Evolutionary conservation across 768 basidiomycete species (phyloP), one percentile per base, ranked within the genome.

Genomic region (Tylopilus felleus): DNA sequence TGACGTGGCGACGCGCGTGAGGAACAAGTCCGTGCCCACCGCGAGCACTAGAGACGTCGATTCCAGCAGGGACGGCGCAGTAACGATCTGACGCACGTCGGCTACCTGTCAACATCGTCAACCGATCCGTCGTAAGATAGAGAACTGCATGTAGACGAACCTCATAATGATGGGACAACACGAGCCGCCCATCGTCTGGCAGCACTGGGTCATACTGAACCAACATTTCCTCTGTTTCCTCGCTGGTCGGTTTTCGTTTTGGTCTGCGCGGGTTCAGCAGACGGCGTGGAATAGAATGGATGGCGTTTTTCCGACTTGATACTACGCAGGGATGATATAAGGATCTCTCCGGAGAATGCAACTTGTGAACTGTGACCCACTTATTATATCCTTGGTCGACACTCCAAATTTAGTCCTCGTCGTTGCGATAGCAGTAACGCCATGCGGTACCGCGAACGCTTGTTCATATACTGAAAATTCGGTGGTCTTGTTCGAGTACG

Each of bases 371-470:
- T 4, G 6, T 17, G n/a, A 75, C 83, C 19, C 56, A 94, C 95
- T 80, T 46, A 98, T 84, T 25, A 98, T 72, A 63, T 97, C 91
- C 66, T 90, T 93, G 47, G 80, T 79, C 0, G 91, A 82, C 56
- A 98, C 91, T 0, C 96, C 95, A 58, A 86, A 92, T 70, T 88
- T 91, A 0, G 95, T 97, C 17, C 78, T 79, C 1, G 96, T 96
- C 8, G 85, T 78, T 0, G 84, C 70, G 21, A 98, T 67, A 5
- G 90, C 82, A 7, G 81, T 83, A 29, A 96, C 76, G 3, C 76
- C 85, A 52, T 81, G 73, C 1, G 90, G 85, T 58, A 88, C 80
- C 25, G 89, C 71, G 68, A 80, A 96, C 0, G 86, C 75, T 63
- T 86, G 83, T 50, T 90, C 83, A 54, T 84, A 78, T 1, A 78